Percentiles rank a stretch among this genome's conserved stretches.
Evolutionary conservation across 2,329 filamentous ascomycete species (phyloP).

Genomic region (Hypoxylon sp.): DNA sequence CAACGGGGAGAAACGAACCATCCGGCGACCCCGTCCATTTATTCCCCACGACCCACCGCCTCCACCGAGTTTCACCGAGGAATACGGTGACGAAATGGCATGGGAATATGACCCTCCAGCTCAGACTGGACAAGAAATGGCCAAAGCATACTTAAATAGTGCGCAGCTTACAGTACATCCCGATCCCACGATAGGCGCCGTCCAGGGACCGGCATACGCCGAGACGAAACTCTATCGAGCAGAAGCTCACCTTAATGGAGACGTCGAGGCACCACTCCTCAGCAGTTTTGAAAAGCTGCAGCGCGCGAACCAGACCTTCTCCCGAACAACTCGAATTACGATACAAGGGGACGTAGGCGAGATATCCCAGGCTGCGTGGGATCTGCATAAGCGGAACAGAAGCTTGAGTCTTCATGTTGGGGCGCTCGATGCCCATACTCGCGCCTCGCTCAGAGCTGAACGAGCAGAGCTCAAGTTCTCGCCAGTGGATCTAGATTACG

Average conservation of each 20-base stretch:
- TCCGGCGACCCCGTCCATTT: conserved; percentile 64
- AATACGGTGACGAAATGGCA: not conserved
- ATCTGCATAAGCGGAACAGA: conserved; percentile 30
- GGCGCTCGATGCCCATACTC: conserved; percentile 38
- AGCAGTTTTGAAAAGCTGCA: conserved; percentile 62
- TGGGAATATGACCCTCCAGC: not conserved
- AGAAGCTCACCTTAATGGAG: conserved; percentile 64
- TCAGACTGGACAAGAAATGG: conserved; percentile 51
- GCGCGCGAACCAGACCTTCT: conserved; percentile 56
- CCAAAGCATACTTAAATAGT: conserved; percentile 57
- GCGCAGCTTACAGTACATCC: conserved; percentile 60
- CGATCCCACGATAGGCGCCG: conserved; percentile 66
- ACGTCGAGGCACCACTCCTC: conserved; percentile 62
- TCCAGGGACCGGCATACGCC: conserved; percentile 69
- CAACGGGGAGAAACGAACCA: conserved; percentile 50
- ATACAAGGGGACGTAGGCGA: conserved; percentile 11
- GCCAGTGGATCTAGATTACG: conserved; percentile 46
- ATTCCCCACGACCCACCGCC: conserved; percentile 67
- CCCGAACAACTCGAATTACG: conserved; percentile 6
- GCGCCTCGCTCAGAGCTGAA: conserved; percentile 42
- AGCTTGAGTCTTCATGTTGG: conserved; percentile 36
- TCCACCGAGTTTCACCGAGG: conserved; percentile 53
- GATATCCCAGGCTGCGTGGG: conserved; percentile 4
- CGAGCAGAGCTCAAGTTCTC: conserved; percentile 45
- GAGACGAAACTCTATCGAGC: conserved; percentile 62